Evolutionary conservation across 495 filamentous ascomycete genomes (phyloP).

Genomic region (Penicillium cataractarum): DNA sequence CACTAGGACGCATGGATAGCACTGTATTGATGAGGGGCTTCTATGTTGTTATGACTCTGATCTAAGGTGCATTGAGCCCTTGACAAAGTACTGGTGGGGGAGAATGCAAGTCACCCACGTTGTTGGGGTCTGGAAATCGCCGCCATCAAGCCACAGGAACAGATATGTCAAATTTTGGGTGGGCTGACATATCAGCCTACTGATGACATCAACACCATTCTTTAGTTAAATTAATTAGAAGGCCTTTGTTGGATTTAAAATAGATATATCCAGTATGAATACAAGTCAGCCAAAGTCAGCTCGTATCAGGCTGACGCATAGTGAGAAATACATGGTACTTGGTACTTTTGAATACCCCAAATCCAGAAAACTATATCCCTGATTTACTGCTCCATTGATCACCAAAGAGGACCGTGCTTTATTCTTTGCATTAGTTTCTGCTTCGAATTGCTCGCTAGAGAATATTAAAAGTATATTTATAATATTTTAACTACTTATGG

Average conservation of each 20-base stretch:
- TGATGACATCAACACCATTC: no score
- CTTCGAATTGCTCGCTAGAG: neutral
- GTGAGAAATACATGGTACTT: neutral
- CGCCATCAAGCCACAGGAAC: constrained; percentile 16
- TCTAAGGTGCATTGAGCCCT: neutral
- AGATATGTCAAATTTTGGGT: neutral
- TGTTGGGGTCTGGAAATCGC: constrained; percentile 5
- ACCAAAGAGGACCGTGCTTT: constrained; percentile 15
- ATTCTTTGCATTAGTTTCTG: constrained; percentile 18
- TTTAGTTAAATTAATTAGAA: no score
- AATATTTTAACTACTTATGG: neutral
- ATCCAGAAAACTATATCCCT: neutral
- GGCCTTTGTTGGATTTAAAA: neutral
- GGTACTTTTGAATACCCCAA: neutral
- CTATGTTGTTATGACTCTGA: neutral
- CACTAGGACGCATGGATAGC: neutral
- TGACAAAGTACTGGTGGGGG: constrained; percentile 10
- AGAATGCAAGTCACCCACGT: constrained; percentile 15
- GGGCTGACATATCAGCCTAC: neutral
- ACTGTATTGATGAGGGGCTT: neutral
- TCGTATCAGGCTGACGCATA: neutral
- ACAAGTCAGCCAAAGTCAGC: neutral
- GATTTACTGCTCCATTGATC: constrained; percentile 6
- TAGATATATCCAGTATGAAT: neutral
- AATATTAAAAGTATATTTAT: constrained; percentile 10